Percentiles rank a stretch among this genome's conserved stretches.
These are phyloP conservation scores for Saccharomyces hybrid DNA, from an alignment of 1,139 yeast species.

Conservation along the genomic window DNA sequence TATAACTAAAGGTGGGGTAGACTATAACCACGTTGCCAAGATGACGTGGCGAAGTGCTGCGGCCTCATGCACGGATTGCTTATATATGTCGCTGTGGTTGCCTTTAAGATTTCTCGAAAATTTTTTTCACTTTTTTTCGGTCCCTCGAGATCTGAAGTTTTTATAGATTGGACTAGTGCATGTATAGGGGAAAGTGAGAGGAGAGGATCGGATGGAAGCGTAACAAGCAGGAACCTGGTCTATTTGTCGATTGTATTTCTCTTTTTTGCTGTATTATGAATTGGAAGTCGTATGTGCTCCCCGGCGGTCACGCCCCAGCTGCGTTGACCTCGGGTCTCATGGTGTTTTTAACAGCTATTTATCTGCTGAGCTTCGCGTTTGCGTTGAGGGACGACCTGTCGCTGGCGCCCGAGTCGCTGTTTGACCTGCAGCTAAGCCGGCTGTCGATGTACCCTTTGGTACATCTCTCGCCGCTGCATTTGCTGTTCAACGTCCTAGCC, in stretches of 20 bases:
- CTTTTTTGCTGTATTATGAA: constrained; percentile 3
- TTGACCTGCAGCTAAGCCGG: constrained; percentile 50
- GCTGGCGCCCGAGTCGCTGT: constrained; percentile 52
- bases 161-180: neutral
- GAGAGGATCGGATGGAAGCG: neutral
- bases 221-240: neutral
- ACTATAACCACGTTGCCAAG: neutral
- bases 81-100: neutral
- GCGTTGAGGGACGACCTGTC: constrained; percentile 34
- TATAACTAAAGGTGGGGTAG: neutral
- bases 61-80: neutral
- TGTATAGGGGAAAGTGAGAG: neutral
- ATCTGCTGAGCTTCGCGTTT: constrained; percentile 33
- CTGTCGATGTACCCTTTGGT: constrained; percentile 70
- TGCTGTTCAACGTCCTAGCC: constrained; percentile 54
- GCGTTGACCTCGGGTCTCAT: constrained; percentile 62
- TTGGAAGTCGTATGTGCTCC: constrained; percentile 15
- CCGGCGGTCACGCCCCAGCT: constrained; percentile 40
- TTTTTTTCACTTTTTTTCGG: neutral
- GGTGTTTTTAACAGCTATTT: constrained; percentile 44
- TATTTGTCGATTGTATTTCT: neutral
- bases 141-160: neutral
- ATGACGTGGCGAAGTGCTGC: neutral
- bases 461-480: constrained; percentile 56
- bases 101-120: neutral